Evolutionary conservation across 2,329 filamentous ascomycete species (phyloP).

Genomic region (Coleophoma eucalyptorum): DNA sequence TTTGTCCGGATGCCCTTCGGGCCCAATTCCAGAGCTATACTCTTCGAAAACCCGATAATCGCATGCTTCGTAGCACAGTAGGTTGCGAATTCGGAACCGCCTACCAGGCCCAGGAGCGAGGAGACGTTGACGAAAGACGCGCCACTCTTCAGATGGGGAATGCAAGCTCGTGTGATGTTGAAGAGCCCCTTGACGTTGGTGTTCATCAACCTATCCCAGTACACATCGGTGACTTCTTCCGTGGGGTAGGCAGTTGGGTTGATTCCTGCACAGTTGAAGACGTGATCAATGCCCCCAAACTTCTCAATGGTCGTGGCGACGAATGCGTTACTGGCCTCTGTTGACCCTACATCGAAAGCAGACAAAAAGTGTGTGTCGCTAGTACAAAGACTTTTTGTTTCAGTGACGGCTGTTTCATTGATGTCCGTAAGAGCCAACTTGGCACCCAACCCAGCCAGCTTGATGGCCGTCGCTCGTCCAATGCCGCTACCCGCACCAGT

Average conservation of each 20-base stretch:
- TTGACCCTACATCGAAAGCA: slow-evolving; percentile 25
- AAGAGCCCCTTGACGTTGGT: slow-evolving; percentile 41
- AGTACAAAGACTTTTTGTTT: slow-evolving; percentile 6
- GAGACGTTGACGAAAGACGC: slow-evolving; percentile 35
- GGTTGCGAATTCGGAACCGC: slow-evolving; percentile 16
- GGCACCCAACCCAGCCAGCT: slow-evolving; percentile 21
- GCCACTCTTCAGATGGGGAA: slow-evolving; percentile 31
- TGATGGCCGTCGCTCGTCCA: slow-evolving; percentile 20
- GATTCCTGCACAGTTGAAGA: slow-evolving; percentile 41
- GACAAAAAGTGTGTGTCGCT: slow-evolving; percentile 8
- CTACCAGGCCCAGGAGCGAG: slow-evolving; percentile 28
- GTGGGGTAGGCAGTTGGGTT: slow-evolving; percentile 40
- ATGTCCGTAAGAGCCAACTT: slow-evolving; percentile 24
- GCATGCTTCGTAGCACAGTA: slow-evolving; percentile 35
- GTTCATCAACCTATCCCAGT: slow-evolving; percentile 40
- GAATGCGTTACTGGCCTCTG: slow-evolving; percentile 17
- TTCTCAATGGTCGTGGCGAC: slow-evolving; percentile 15
- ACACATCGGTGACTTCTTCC: slow-evolving; percentile 37
- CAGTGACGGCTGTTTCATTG: slow-evolving; percentile 16
- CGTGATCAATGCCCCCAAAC: slow-evolving; percentile 28
- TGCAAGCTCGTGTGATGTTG: slow-evolving; percentile 36
- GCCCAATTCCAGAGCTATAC: slow-evolving; percentile 30
- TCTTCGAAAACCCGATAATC: slow-evolving; percentile 33
- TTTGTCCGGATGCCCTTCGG: slow-evolving; percentile 32
- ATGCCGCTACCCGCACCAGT: slow-evolving; percentile 26